Evolutionary conservation across 2,329 filamentous ascomycete genomes (phyloP), one percentile per base, ranked within the genome.

Genomic region (Phialophora macrospora): DNA sequence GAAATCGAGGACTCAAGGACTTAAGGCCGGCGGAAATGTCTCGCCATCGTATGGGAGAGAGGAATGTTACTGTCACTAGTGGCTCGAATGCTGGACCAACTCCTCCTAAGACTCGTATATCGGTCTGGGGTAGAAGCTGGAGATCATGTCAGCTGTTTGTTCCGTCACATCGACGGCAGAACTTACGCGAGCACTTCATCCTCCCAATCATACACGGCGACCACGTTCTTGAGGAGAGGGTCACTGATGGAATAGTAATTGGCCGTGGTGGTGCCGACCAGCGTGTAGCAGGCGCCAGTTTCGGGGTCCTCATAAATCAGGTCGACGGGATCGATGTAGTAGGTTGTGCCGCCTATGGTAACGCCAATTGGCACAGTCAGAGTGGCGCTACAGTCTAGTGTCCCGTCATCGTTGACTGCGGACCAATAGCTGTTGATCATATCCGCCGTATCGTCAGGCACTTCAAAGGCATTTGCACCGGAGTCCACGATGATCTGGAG

Each of bases 401-500:
- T n/a, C 3, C 44, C 44, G 20, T 48, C 44, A 22, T 22, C 8
- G 44, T n/a, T 22, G 44, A 48, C 20, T 11, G 5, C 17, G 9
- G 44, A 7, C 44, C 44, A 48, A 3, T 48, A 48, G 17, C 28
- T 22, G 44, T 60, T 60, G 20, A 60, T 44, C 34, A 8, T 30
- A 5, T 60, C 46, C n/a, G 57, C 57, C 7, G 44, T 24, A 6
- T 28, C 57, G 11, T 20, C 38, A 7, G 57, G 57, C 20, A 60
- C 34, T 32, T 60, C 38, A 24, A 60, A 26, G 17, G 57, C 28
- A 41, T 60, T 49, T 11, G 57, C 57, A 2, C 57, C 57, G 4
- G 34, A 48, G 57, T 60, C 57, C 26, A 60, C 46, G 34, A 60
- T 48, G 26, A 60, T 60, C 46, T 60, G 57, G 6, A 48, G 44